Evolutionary conservation across 495 filamentous ascomycete genomes (phyloP), one percentile per base, ranked within the genome.

Genomic region (Xylaria castorea): DNA sequence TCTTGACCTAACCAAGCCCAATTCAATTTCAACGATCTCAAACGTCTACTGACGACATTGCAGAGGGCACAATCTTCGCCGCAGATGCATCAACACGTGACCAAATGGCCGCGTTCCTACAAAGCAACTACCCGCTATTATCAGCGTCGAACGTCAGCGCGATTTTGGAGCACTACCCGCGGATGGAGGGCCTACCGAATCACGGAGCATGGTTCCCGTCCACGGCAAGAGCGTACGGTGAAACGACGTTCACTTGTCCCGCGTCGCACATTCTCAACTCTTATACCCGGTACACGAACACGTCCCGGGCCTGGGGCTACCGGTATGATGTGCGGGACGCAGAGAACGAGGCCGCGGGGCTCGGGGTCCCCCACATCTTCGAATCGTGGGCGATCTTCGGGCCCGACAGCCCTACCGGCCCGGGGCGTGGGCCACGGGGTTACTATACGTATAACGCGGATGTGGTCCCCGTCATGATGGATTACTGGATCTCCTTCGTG

Each of bases 161-260:
- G 38, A 84, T 89, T 32, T 36, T 78, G 0, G n/a, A 36, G 14
- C 70, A 8, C 12, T 84, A 83, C 66, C 76, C 81, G 25, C 62
- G 48, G 1, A 42, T 71, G 14, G 36, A 73, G 14, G 68, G 75
- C 8, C n/a, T 82, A 1, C 79, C 81, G 11, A 27, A 67, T 3
- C 80, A 76, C 75, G 74, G 40, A 3, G n/a, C 74, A 8, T 85
- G 80, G 79, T 85, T 82, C 74, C 80, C 83, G 9, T 75, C 78
- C 18, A 73, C 87, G 70, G 85, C 87, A 60, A 79, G 84, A 7
- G 83, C 83, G 36, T 91, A 90, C 75, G 88, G 88, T 50, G 91
- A 92, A 75, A 83, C 86, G 1, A 91, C 87, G 2, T 92, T 93
- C 71, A 84, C 87, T 69, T 93, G 91, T 70, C 89, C 91, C 3